Conservation (phyloP, 2,329 filamentous ascomycete genomes). For the Cladophialophora carrionii region DNA sequence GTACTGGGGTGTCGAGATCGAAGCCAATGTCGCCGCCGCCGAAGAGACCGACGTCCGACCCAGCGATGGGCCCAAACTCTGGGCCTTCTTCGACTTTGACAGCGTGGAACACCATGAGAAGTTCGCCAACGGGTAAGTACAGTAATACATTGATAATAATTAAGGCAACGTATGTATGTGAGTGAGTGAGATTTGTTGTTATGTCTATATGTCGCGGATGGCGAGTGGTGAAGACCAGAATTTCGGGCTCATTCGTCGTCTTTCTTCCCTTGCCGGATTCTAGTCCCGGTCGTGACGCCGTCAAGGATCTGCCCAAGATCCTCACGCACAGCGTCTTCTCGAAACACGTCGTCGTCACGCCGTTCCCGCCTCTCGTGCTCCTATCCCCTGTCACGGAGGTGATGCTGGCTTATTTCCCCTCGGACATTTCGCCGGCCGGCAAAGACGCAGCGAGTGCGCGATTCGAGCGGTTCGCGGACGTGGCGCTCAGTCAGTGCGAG, state of each 20-base stretch:
- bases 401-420: constrained; percentile 6
- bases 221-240: background rate
- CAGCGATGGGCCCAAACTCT: background rate
- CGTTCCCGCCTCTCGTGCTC: constrained; percentile 1
- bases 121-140: constrained; percentile 6
- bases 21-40: background rate
- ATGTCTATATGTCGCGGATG: too few relatives aligned
- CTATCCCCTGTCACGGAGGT: constrained; percentile 2
- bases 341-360: background rate
- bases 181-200: too few relatives aligned
- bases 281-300: background rate
- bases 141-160: too few relatives aligned
- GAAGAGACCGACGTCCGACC: too few relatives aligned
- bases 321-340: constrained; percentile 2
- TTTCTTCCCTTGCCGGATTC: background rate
- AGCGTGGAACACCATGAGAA: constrained; percentile 4
- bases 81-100: constrained; percentile 10
- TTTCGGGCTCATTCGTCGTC: background rate
- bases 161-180: too few relatives aligned
- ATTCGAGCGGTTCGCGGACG: background rate
- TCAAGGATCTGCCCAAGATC: constrained; percentile 11
- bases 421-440: background rate
- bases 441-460: background rate
- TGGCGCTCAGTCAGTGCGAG: background rate
- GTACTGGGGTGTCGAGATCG: constrained; percentile 4